Evolutionary conservation across 1,284 basidiomycete genomes (phyloP), one percentile per base, ranked within the genome.

Genomic region (Phaffia rhodozyma): DNA sequence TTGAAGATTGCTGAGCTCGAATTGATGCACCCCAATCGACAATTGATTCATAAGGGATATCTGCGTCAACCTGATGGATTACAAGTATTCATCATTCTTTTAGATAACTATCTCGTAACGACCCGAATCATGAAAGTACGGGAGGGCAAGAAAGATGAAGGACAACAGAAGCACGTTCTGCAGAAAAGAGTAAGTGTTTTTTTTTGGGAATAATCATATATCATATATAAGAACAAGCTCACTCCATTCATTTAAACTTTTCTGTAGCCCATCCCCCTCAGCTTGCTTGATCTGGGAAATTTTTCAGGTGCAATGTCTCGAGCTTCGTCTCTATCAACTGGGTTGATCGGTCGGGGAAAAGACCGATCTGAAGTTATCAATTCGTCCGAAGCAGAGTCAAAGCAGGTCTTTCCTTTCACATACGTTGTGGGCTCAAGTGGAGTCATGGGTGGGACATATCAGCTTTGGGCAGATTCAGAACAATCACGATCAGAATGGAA

Each of bases 71-170:
- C 85, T 81, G 68, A 86, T 84, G 34, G 92, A 89, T 87, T 85
- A 83, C 55, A 96, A 71, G 77, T 93, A 2, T 86, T 86, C 68
- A 86, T 91, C 3, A 80, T 96, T 64, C 78, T 97, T 4, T 94
- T 97, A 72, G 93, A 96, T 73, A 90, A 94, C 73, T 97, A 94
- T 71, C 75, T 94, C 52, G 83, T 92, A 78, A 91, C 89, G 18
- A 93, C 91, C 73, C 77, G 83, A 2, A 86, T 84, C 71, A 85
- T 88, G 69, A 84, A 81, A 69, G 84, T 88, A 62, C 83, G 84
- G 1, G 70, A 84, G 5, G 86, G 80, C 0, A 88, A 86, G 72
- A 89, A 86, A 70, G 81, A 85, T 65, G 85, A 60, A 48, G 63
- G 69, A 7, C 66, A 66, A 68, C 51, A 67, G 66, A 58, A 63